phyloP scores from a whole-genome alignment of 306 rosid species.

The cucumber (Cucumis sativus) region Cucumber_9930_V3 NC_026656.2:20327001-20327500 shows the following conservation, averaged over 20 bases:
- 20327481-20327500: constrained; percentile 59
- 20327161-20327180: background rate
- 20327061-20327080: constrained; percentile 3
- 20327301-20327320: background rate
- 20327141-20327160: background rate
- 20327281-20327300: constrained; percentile 5
- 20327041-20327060: background rate
- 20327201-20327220: background rate
- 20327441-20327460: constrained; percentile 25
- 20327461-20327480: constrained; percentile 24
- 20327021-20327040: background rate
- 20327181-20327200: background rate
- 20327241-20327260: background rate
- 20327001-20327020: background rate
- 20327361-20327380: background rate
- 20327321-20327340: background rate
- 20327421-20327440: constrained; percentile 62
- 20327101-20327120: background rate
- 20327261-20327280: constrained; percentile 1
- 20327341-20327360: constrained; percentile 5
- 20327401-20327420: background rate
- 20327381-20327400: background rate
- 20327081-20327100: background rate
- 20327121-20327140: background rate
- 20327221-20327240: constrained; percentile 1